These are phyloP conservation scores for Chlorella sp. DNA, from an alignment of 139 green algal species.

Conservation along the genomic window DNA sequence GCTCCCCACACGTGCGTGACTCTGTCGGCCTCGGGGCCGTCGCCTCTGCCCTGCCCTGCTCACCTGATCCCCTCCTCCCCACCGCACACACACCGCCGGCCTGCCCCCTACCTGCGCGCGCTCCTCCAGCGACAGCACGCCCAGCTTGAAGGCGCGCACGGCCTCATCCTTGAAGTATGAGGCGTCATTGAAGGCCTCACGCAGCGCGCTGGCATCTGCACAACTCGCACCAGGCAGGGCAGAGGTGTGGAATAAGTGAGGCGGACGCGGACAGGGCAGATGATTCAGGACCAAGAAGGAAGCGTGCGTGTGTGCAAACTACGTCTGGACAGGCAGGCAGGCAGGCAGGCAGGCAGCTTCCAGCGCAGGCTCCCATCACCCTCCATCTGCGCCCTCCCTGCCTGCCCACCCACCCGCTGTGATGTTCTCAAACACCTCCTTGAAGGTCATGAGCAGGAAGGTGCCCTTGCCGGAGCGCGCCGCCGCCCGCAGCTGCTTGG, in stretches of 20 bases:
- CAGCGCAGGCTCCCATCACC: not conserved
- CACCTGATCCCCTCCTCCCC: not conserved
- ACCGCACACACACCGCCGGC: not conserved
- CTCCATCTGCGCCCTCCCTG: not conserved
- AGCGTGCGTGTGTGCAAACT: too few relatives aligned
- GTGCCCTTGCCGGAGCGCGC: slow-evolving; percentile 41
- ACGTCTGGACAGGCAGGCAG: too few relatives aligned
- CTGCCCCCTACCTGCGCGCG: slow-evolving; percentile 46
- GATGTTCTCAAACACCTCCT: slow-evolving; percentile 53
- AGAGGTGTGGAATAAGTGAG: not conserved
- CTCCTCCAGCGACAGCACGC: slow-evolving; percentile 69
- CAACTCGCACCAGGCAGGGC: not conserved
- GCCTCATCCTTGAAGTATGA: slow-evolving; percentile 75
- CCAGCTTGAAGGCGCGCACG: slow-evolving; percentile 68
- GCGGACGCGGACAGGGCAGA: not conserved
- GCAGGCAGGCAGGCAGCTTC: too few relatives aligned
- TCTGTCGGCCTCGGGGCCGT: not conserved
- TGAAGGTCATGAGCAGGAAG: slow-evolving; percentile 69
- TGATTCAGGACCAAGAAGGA: not conserved
- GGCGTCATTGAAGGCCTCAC: slow-evolving; percentile 69
- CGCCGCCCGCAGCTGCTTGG: slow-evolving; percentile 43
- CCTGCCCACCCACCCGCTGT: slow-evolving; percentile 17
- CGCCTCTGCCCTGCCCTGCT: not conserved
- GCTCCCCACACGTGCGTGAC: too few relatives aligned
- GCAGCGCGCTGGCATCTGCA: slow-evolving; percentile 36